Conservation (phyloP, 2,329 filamentous ascomycete species). For the Talaromyces marneffei region DNA sequence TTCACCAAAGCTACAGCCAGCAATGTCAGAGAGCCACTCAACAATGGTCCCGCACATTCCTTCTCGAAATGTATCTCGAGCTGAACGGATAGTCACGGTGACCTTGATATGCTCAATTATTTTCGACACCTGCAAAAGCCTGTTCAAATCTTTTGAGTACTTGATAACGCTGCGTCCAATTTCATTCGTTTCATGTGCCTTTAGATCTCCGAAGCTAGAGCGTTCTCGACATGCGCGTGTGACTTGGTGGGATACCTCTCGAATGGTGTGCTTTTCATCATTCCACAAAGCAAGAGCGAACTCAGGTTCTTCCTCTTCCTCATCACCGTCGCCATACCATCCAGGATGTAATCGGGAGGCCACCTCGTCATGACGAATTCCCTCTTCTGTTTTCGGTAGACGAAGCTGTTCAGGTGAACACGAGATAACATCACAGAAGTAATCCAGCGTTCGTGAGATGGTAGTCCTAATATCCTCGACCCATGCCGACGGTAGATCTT, state of each 20-base stretch:
- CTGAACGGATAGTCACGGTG: constrained; percentile 88
- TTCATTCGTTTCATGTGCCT: constrained; percentile 83
- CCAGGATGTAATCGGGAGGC: constrained; percentile 69
- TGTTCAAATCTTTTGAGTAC: constrained; percentile 65
- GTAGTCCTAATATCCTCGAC: constrained; percentile 75
- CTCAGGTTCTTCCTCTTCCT: constrained; percentile 60
- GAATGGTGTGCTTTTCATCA: constrained; percentile 95
- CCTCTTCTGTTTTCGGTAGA: constrained; percentile 73
- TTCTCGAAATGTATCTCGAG: constrained; percentile 91
- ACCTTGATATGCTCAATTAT: constrained; percentile 94
- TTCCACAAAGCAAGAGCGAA: constrained; percentile 92
- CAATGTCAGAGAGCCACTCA: constrained; percentile 91
- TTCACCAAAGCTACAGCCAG: constrained; percentile 75
- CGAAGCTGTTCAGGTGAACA: constrained; percentile 95
- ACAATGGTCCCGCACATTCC: constrained; percentile 98
- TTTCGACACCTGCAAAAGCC: constrained; percentile 70
- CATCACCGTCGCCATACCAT: constrained; percentile 63
- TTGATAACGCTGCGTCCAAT: constrained; percentile 80
- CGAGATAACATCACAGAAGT: constrained; percentile 95
- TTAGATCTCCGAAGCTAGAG: constrained; percentile 60
- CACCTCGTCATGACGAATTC: constrained; percentile 74
- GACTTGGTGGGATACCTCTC: constrained; percentile 85
- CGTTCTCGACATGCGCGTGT: constrained; percentile 77
- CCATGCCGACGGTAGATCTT: constrained; percentile 67
- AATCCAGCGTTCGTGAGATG: constrained; percentile 79